Conservation (phyloP, 2,329 filamentous ascomycete genomes). For the Chrysoporthe austroafricana region DNA sequence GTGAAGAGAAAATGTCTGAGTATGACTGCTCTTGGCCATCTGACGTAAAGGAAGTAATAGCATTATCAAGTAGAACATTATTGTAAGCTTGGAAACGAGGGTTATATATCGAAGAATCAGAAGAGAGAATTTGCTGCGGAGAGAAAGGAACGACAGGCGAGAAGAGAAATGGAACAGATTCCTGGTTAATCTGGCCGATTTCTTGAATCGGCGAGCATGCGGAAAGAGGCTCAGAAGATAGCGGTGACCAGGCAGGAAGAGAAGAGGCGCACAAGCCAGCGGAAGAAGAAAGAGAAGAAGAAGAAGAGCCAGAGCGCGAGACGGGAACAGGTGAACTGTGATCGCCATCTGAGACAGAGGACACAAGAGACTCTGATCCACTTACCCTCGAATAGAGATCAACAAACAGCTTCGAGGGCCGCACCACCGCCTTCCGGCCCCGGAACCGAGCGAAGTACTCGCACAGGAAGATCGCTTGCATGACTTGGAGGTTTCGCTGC, state of each 20-base stretch:
- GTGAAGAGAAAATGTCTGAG: constrained; percentile 37
- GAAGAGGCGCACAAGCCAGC: constrained; percentile 17
- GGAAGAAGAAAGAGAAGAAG: constrained; percentile 30
- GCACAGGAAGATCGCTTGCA: constrained; percentile 59
- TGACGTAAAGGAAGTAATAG: constrained; percentile 32
- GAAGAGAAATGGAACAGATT: constrained; percentile 21
- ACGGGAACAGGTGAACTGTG: constrained; percentile 35
- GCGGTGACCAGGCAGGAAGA: constrained; percentile 27
- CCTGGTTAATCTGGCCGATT: constrained; percentile 18
- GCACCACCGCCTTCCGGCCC: constrained; percentile 52
- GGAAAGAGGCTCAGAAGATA: constrained; percentile 18
- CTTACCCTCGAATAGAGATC: constrained; percentile 59
- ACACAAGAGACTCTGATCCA: constrained; percentile 37
- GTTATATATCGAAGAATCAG: constrained; percentile 26
- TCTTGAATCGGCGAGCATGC: constrained; percentile 20
- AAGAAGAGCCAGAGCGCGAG: constrained; percentile 33
- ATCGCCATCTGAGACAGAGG: constrained; percentile 38
- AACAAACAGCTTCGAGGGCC: constrained; percentile 54
- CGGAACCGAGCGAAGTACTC: constrained; percentile 60
- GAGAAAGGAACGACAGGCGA: constrained; percentile 23
- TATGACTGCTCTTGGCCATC: constrained; percentile 32
- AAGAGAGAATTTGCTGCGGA: constrained; percentile 26
- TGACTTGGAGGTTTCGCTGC: constrained; percentile 53
- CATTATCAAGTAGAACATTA: constrained; percentile 28
- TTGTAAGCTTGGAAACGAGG: constrained; percentile 22